Evolutionary conservation across 1,284 basidiomycete species (phyloP).

Genomic region (Lignosus rhinocerotis): DNA sequence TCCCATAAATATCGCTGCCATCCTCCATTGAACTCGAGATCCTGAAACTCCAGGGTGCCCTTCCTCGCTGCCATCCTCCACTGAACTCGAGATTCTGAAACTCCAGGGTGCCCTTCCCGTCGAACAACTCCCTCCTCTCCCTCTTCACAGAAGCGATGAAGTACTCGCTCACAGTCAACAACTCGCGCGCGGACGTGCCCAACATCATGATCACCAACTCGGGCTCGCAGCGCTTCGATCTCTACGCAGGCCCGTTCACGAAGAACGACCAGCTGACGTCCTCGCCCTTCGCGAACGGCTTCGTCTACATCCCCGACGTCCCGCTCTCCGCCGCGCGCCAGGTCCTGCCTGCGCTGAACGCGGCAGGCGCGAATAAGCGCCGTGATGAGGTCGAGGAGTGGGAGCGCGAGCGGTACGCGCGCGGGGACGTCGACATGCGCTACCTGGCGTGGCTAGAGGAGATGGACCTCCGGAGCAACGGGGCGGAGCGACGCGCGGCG

Average conservation of each 20-base stretch:
- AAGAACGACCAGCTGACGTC: slow-evolving; percentile 79
- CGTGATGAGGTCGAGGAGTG: slow-evolving; percentile 28
- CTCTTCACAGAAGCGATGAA: slow-evolving; percentile 62
- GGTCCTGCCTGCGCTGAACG: slow-evolving; percentile 57
- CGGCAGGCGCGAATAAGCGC: slow-evolving; percentile 40
- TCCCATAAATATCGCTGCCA: neutral
- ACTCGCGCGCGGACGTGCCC: slow-evolving; percentile 57
- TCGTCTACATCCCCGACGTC: slow-evolving; percentile 60
- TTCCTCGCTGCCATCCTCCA: too few relatives aligned
- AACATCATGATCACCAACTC: slow-evolving; percentile 74
- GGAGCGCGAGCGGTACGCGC: slow-evolving; percentile 45
- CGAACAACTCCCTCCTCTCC: slow-evolving; percentile 61
- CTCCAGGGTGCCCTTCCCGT: slow-evolving; percentile 46
- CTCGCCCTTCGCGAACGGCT: slow-evolving; percentile 62
- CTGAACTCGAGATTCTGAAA: too few relatives aligned
- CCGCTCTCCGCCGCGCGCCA: slow-evolving; percentile 48
- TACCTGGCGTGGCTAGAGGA: slow-evolving; percentile 57
- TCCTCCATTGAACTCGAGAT: too few relatives aligned
- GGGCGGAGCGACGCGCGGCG: slow-evolving; percentile 38
- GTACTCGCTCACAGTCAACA: slow-evolving; percentile 59
- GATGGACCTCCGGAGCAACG: slow-evolving; percentile 45
- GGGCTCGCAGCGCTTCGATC: slow-evolving; percentile 75
- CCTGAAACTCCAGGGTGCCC: slow-evolving; percentile 45
- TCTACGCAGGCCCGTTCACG: slow-evolving; percentile 70
- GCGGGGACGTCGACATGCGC: slow-evolving; percentile 52